Conservation (phyloP, 2,329 filamentous ascomycete genomes). For the Beauveria varroae region DNA sequence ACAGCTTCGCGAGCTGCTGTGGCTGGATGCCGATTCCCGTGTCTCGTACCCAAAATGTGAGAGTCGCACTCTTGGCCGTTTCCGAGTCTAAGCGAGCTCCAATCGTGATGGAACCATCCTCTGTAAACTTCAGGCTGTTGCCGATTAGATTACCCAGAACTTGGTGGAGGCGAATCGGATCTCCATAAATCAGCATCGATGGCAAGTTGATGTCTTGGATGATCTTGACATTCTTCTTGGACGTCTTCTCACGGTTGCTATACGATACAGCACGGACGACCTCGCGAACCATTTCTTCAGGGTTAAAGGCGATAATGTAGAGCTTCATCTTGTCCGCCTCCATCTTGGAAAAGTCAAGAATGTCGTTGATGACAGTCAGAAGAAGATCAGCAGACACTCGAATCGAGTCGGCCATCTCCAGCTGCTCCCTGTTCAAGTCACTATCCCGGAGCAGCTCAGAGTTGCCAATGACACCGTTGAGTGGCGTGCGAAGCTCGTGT, state of each 20-base stretch:
- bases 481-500: constrained; percentile 72
- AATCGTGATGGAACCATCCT: constrained; percentile 78
- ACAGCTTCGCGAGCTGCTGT: constrained; percentile 74
- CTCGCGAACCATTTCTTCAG: constrained; percentile 59
- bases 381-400: constrained; percentile 79
- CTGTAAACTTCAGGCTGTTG: constrained; percentile 92
- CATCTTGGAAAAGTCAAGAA: constrained; percentile 91
- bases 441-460: constrained; percentile 76
- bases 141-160: constrained; percentile 77
- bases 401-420: constrained; percentile 82
- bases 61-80: constrained; percentile 58
- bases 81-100: constrained; percentile 67
- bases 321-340: constrained; percentile 83
- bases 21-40: constrained; percentile 87
- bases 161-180: constrained; percentile 60
- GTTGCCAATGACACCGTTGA: constrained; percentile 86
- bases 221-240: constrained; percentile 55
- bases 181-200: constrained; percentile 63
- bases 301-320: constrained; percentile 62
- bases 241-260: constrained; percentile 56
- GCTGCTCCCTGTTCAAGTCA: constrained; percentile 64
- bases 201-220: constrained; percentile 65
- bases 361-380: constrained; percentile 91
- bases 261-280: constrained; percentile 60
- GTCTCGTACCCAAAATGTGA: constrained; percentile 82